Conservation (phyloP, 345 rosid species). For the Excoecaria agallocha region DNA sequence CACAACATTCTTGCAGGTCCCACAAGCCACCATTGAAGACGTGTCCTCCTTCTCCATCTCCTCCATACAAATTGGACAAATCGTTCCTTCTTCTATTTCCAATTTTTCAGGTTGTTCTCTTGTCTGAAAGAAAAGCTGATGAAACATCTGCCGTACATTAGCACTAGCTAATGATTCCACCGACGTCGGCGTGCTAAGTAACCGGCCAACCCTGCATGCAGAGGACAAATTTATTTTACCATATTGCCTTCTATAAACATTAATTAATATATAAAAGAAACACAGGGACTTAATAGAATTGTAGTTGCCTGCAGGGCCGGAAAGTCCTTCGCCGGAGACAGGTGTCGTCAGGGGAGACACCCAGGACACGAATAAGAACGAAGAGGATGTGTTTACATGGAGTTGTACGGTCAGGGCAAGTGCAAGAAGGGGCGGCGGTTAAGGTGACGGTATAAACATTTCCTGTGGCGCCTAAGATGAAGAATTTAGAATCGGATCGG, state of each 20-base stretch:
- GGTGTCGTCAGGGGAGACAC: conserved; percentile 56
- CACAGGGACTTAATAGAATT: too few relatives aligned
- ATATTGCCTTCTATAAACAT: too few relatives aligned
- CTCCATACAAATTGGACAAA: conserved; percentile 76
- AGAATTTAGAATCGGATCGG: conserved; percentile 55
- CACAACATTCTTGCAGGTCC: conserved; percentile 61
- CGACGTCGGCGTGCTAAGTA: conserved; percentile 43
- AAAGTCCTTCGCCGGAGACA: conserved; percentile 62
- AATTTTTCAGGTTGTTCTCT: not conserved
- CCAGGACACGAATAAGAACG: conserved; percentile 66
- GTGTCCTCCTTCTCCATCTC: conserved; percentile 40
- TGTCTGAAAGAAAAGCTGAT: conserved; percentile 42
- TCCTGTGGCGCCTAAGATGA: conserved; percentile 76
- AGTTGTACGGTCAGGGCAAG: conserved; percentile 79
- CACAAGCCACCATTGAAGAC: conserved; percentile 43
- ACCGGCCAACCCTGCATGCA: conserved; percentile 44
- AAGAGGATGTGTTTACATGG: conserved; percentile 90
- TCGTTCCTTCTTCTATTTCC: conserved; percentile 38
- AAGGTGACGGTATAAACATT: conserved; percentile 79
- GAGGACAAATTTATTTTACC: too few relatives aligned
- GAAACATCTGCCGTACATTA: conserved; percentile 56
- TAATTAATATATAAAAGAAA: too few relatives aligned
- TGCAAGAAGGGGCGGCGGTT: conserved; percentile 55
- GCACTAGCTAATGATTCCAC: conserved; percentile 53
- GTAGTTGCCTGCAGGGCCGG: conserved; percentile 43